Percentiles rank a stretch among this genome's conserved stretches.
Conservation (phyloP, 1,284 basidiomycete species). For the Lentinula novae-zelandiae region DNA sequence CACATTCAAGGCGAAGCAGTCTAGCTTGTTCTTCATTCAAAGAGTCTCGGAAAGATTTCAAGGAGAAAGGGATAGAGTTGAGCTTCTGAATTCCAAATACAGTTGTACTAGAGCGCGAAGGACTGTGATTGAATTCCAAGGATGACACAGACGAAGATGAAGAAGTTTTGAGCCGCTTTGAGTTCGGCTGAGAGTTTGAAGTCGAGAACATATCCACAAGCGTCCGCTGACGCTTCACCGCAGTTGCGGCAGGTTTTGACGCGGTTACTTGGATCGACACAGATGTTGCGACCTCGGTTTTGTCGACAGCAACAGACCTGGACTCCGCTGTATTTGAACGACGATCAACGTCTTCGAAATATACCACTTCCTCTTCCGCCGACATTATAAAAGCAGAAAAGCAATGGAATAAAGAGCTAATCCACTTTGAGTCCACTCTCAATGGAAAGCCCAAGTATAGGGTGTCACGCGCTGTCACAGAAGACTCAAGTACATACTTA, state of each 20-base stretch:
- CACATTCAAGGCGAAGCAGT: slow-evolving; percentile 64
- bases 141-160: not conserved
- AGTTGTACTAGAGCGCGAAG: slow-evolving; percentile 6
- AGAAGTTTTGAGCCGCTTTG: slow-evolving; percentile 40
- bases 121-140: not conserved
- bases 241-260: slow-evolving; percentile 16
- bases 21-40: slow-evolving; percentile 55
- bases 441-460: not conserved
- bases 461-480: not conserved
- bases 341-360: slow-evolving; percentile 54
- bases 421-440: not conserved
- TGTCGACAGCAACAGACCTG: slow-evolving; percentile 6
- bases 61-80: slow-evolving; percentile 69
- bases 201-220: slow-evolving; percentile 57
- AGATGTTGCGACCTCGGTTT: not conserved
- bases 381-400: slow-evolving; percentile 26
- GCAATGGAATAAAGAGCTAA: not conserved
- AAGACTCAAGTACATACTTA: too few species aligned
- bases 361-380: slow-evolving; percentile 37
- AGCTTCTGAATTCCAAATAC: slow-evolving; percentile 36
- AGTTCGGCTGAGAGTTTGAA: slow-evolving; percentile 28
- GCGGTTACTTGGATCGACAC: slow-evolving; percentile 24
- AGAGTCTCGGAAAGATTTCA: slow-evolving; percentile 49
- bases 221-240: slow-evolving; percentile 58
- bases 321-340: slow-evolving; percentile 1